These are phyloP conservation scores for Populus hybrid DNA, from an alignment of 441 rosid species.

Conservation along the genomic window DNA sequence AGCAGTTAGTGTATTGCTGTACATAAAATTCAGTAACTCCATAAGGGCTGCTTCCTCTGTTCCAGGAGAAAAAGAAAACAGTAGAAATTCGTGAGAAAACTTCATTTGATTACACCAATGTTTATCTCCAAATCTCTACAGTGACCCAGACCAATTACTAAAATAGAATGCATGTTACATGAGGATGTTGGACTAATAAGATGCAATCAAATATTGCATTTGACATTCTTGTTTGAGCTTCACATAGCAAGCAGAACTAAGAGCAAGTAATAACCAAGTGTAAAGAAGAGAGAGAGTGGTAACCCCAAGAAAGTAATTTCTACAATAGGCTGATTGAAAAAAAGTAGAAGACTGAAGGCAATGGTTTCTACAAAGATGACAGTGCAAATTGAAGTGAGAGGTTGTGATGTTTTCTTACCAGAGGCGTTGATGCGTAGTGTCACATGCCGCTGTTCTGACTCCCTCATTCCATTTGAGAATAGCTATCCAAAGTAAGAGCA, in stretches of 20 bases:
- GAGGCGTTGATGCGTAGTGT: conserved; percentile 68
- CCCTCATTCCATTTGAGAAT: conserved; percentile 87
- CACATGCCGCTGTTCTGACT: conserved; percentile 76
- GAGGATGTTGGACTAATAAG: too few species aligned
- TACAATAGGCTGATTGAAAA: neutral
- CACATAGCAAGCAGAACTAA: neutral
- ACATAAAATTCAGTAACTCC: too few species aligned
- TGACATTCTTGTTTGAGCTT: too few species aligned
- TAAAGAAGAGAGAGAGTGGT: neutral
- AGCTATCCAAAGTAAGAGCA: conserved; percentile 37
- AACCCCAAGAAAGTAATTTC: neutral
- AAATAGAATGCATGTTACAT: too few species aligned
- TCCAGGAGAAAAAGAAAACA: too few species aligned
- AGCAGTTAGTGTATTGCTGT: too few species aligned
- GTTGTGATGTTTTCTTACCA: conserved; percentile 37
- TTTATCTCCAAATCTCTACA: too few species aligned
- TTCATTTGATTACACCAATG: too few species aligned
- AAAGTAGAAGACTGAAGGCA: neutral
- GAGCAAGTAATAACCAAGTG: neutral
- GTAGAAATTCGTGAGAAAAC: too few species aligned
- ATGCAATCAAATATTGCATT: too few species aligned
- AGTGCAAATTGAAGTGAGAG: neutral
- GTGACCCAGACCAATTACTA: too few species aligned
- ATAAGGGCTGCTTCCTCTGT: too few species aligned
- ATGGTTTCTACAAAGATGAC: neutral